Evolutionary conservation across 345 rosid genomes (phyloP).

Genomic region (Durio zibethinus): DNA sequence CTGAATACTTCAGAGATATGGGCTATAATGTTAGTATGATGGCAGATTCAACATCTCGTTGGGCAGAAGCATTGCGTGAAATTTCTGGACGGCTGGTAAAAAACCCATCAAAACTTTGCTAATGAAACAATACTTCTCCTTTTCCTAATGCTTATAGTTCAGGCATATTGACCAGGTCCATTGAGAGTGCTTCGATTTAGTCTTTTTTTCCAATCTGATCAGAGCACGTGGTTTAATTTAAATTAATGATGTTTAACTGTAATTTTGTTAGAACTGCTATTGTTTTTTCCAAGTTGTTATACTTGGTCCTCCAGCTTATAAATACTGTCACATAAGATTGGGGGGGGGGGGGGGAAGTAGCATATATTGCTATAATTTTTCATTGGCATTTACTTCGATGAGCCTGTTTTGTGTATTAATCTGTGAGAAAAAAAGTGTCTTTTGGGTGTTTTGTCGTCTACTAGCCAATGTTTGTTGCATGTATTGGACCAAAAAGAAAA

Average conservation of each 20-base stretch:
- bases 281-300: not conserved
- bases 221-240: not conserved
- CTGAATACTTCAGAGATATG: slow-evolving; percentile 98
- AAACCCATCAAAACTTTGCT: not conserved
- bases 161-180: not conserved
- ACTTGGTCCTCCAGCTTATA: not conserved
- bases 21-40: slow-evolving; percentile 99
- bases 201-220: not conserved
- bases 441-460: not conserved
- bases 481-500: not conserved
- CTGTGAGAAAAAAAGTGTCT: not conserved
- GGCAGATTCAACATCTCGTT: slow-evolving; percentile 99
- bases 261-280: not conserved
- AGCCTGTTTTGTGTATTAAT: not conserved
- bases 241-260: not conserved
- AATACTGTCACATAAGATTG: not conserved
- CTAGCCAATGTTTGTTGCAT: not conserved
- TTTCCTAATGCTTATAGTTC: not conserved
- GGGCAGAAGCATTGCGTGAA: slow-evolving; percentile 99
- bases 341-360: not conserved
- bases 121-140: not conserved
- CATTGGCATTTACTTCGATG: not conserved
- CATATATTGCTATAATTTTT: not conserved
- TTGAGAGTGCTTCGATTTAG: not conserved
- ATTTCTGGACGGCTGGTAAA: slow-evolving; percentile 97